Evolutionary conservation across 1,139 yeast genomes (phyloP), one percentile per base, ranked within the genome.

Genomic region (Pichia sp.): DNA sequence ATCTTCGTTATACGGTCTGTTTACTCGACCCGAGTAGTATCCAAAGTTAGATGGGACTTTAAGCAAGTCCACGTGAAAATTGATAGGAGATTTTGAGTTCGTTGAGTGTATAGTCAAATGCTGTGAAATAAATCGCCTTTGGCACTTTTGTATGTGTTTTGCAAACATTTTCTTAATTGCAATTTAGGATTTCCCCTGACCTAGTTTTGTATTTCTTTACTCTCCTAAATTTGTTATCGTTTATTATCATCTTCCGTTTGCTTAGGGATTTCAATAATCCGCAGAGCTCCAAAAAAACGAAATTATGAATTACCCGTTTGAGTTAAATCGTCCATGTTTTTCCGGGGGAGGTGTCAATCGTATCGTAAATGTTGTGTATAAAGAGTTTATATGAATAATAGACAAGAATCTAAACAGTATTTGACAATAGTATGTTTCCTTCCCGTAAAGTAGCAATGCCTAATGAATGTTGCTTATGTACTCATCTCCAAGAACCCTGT

Each of bases 1-100:
- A 69, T 93, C 99, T 69, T 93, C 98, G 68, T 93, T 93, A 64
- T 79, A 79, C 47, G 79, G 65, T 55, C 98, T 76, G 67, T 84
- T 89, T 54, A 90, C 88, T 52, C 99, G 75, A 50, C 88, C 82
- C 1, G 90, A 71, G 60, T 75, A 79, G 70, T 92, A 95, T 7
- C 99, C 99, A 44, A 90, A 76, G 66, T 85, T 88, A 1, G 84
- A 77, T 5, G 95, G 95, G 11, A 86, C 84, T 62, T 82, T 84
- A 38, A 80, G 70, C 57, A 89, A 70, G 41, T 67, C 56, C 1
- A 69, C 70, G 43, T 62, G 63, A 48, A 66, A 63, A 19, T 55
- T 55, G 1, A 65, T 55, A 5, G 57, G 55, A 8, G 59, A 54
- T 45, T 53, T 52, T 2, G 54, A 26, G 15, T 55, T 58, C 34